Base-by-base conservation (phyloP, 2,329 filamentous ascomycete species). In the Aureobasidium leucospermi region DNA sequence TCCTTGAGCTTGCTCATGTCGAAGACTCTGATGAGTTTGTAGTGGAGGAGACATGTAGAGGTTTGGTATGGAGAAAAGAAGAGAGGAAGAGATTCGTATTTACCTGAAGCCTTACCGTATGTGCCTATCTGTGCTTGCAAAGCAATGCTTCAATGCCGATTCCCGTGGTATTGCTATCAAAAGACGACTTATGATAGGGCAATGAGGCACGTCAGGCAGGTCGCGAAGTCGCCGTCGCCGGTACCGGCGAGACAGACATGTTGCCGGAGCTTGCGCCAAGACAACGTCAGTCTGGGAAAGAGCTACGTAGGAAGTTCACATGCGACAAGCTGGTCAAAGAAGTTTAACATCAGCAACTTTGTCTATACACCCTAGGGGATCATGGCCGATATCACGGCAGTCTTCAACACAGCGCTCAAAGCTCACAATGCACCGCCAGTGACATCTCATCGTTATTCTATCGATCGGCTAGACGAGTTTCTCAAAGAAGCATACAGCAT, bases 401-500 rank as follows among this genome's bases (percentile, higher is more conserved):
- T 80, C 46, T 87, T 93, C 75, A 85, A 90, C 71, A 78, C 85
- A 70, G 79, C 87, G 48, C 80, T 93, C 28, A 80, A 81, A 67
- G 75, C 79, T 66, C 82, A 83, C 63, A 75, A 82, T 72, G 64
- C 81, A 46, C 75, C 76, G 31, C 74, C 78, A 7, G 78, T 81
- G 11, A 64, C 80, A 74, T 66, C 71, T 59, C 70, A 75, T 62
- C 69, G 68, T 10, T 76, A 73, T 63, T 70, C 70, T 61, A 67
- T 73, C 55, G 69, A 70, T 48, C 67, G 69, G 57, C 81, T 94
- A 53, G 89, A 96, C 71, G 88, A 88, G 67, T 99, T 97, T 71
- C 78, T 97, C 36, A 91, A 93, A 70, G 93, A 97, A 75, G 94
- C 94, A 57, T 94, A 96, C 75, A 85, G 88, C 71, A 96, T 97